Evolutionary conservation across 371 early-diverging fungal species (phyloP), one percentile per base, ranked within the genome.

Genomic region (Lichtheimia ramosa): DNA sequence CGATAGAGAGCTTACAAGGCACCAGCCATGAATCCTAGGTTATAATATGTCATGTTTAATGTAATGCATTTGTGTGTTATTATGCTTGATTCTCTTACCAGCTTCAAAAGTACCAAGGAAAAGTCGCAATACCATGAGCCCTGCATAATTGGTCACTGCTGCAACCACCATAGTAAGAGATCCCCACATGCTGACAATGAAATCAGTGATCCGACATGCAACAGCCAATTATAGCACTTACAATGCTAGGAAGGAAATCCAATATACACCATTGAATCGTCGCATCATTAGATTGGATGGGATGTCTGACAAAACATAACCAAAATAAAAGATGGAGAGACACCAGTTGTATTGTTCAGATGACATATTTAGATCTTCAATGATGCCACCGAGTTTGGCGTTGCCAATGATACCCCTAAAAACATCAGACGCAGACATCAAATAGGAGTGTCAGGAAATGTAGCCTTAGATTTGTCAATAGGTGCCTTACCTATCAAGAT

Each of bases 241-340:
- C 75, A 66, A 62, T 66, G 65, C 69, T 5, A 71, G 49, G 18
- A 65, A 58, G 6, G 58, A 62, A 48, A 51, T 52, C 23, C 51
- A 51, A 46, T 21, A 50, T 12, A 60, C 59, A 6, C 60, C 60
- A 23, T 58, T 54, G 56, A 66, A 59, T 43, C 68, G 56, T 46
- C 71, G 66, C 18, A 73, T 66, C 55, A 77, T 43, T 42, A 77
- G 52, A 54, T 69, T 74, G 20, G 71, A 66, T 39, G 75, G 75
- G 43, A 74, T 63, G 54, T 74, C 69, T 49, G 69, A 66, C 14
- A 74, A 49, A n/a, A 74, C 66, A 43, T 61, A 66, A 18, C 62
- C 64, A 55, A 62, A 64, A 48, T 58, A 64, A 21, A 56, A 67
- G 46, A 54, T 59, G 6, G 61, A 67, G 24, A 61, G 25, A 5